Base-by-base conservation (phyloP, 1,139 yeast genomes). In the Debaryomyces subglobosus region DNA sequence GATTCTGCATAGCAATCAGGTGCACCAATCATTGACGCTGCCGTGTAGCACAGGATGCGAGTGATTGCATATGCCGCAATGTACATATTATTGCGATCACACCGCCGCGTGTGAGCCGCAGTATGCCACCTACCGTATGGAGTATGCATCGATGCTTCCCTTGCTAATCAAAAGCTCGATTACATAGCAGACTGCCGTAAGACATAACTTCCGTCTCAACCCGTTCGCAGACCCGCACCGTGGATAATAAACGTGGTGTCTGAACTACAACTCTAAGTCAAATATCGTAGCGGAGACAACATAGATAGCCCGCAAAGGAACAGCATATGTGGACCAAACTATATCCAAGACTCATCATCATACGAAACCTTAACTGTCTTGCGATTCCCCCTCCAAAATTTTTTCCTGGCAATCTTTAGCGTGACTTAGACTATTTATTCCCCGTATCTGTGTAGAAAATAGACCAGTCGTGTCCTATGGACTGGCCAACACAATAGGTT, bases 1-100 rank as follows among this genome's bases (percentile, higher is more conserved):
- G 42, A 25, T 39, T 27, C 42, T 39, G 42, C 15, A 39, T 27
- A 25, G 42, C 34, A 27, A 25, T 25, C 13, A 25, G 12, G 33
- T 20, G 23, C 23, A 15, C 21, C 24, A 16, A 20, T 18, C 40
- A 23, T 13, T 38, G 20, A 32, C 18, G 35, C 35, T 5, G 20
- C 12, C 6, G 18, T 6, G 12, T 8, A 15, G 20, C 12, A 12
- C 16, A 13, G 3, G 5, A 18, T 35, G 38, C 25, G 13, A 35
- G 38, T 18, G 23, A 18, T 20, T 35, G 38, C 38, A 34, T 13
- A 9, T 21, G 37, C 18, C 24, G 37, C 37, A 35, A 10, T 13
- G 20, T n/a, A 18, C 16, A 12, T 10, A 2, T 4, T n/a, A 8
- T n/a, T 15, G 20, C n/a, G 12, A 27, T 27, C 35, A 15, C 6